Evolutionary conservation across 2,329 filamentous ascomycete genomes (phyloP).

Genomic region (Thermoascus crustaceus): DNA sequence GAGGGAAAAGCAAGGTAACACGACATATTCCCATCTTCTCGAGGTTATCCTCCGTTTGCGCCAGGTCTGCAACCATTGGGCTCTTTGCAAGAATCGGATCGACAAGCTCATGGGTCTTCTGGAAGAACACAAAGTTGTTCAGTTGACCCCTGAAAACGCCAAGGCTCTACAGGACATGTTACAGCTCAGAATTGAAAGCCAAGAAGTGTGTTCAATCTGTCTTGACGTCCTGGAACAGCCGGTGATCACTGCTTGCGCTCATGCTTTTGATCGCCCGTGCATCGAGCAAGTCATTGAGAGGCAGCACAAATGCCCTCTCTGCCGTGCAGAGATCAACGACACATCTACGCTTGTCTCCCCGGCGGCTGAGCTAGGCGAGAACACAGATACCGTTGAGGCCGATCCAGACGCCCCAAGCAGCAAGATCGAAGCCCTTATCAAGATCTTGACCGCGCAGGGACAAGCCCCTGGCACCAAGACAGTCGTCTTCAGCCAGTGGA

Average conservation of each 20-base stretch:
- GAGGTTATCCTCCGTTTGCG: conserved; percentile 75
- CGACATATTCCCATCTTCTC: conserved; percentile 65
- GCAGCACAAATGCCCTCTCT: conserved; percentile 79
- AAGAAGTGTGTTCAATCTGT: conserved; percentile 78
- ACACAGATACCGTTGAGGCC: conserved; percentile 42
- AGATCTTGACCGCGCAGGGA: conserved; percentile 63
- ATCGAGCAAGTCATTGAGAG: conserved; percentile 65
- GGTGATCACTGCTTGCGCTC: conserved; percentile 77
- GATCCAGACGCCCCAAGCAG: conserved; percentile 63
- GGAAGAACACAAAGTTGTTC: conserved; percentile 58
- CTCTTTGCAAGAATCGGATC: conserved; percentile 67
- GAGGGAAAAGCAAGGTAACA: conserved; percentile 36
- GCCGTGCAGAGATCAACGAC: conserved; percentile 59
- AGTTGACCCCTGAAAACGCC: conserved; percentile 63
- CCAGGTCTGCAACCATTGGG: conserved; percentile 85
- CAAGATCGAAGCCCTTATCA: conserved; percentile 72
- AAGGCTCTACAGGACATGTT: conserved; percentile 66
- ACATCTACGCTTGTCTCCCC: conserved; percentile 58
- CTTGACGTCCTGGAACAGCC: conserved; percentile 63
- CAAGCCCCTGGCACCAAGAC: conserved; percentile 62
- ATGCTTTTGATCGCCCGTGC: conserved; percentile 67
- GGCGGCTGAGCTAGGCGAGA: conserved; percentile 47
- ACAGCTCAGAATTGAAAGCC: conserved; percentile 66
- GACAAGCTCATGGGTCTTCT: conserved; percentile 62
- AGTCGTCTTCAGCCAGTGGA: conserved; percentile 77